Base-by-base conservation (phyloP, 768 basidiomycete genomes). In the Candolleomyces aberdarensis region DNA sequence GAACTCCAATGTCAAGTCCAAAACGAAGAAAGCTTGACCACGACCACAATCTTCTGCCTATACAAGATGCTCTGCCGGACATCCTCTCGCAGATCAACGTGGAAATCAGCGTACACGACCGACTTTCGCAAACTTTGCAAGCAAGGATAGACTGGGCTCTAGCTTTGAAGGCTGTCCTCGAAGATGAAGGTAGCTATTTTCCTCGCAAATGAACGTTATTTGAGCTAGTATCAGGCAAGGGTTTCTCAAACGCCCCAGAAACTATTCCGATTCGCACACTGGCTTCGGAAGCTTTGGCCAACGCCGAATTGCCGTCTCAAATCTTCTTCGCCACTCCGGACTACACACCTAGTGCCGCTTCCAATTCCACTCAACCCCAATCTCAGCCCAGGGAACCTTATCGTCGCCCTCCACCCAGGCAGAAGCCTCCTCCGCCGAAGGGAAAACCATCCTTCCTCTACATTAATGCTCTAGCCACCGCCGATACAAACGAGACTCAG, bases 141-240 rank as follows among this genome's bases (percentile, higher is more conserved):
- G 74, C 77, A 8, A 74, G 82, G 40, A 80, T 85, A 41, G 69
- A 75, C 56, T 84, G 82, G 83, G 83, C 81, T 43, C 52, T 71
- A n/a, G 49, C 74, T 36, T 66, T 85, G 39, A 75, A 78, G 61
- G 71, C 80, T 40, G 68, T 74, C 32, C 65, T 82, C 22, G 48
- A 66, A 56, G 66, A 72, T 63, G 73, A 74, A 48, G 43, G 63
- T 50, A 50, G 29, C 17, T 31, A 46, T 19, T 31, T 15, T 29
- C 3, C 22, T 11, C 31, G 3, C 9, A 56, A 56, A 15, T 43
- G 4, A 19, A 7, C 11, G 15, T n/a, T 50, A 10, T 32, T 22
- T 13, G 20, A 22, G 26, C 47, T 59, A 2, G 36, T 9, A 29
- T 19, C 58, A 64, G 55, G 44, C 3, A 48, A 49, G 39, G 49